Evolutionary conservation across 768 basidiomycete genomes (phyloP), one percentile per base, ranked within the genome.

Genomic region (Pisolithus albus): DNA sequence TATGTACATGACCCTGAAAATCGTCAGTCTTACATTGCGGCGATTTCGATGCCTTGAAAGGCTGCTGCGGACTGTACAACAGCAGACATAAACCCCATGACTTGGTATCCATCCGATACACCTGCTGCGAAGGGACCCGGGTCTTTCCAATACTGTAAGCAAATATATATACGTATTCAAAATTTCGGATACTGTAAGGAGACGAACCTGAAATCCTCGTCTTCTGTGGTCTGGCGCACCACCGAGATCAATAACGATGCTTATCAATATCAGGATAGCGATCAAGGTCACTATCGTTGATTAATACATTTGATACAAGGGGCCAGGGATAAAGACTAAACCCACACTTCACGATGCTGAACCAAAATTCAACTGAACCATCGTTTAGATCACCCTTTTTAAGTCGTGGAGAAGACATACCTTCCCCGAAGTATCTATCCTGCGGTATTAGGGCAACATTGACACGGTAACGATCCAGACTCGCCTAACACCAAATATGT

Each of bases 171-270:
- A 26, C 3, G 4, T 18, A 24, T 4, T 19, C 19, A 16, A 19
- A 8, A 8, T 10, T 3, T 7, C 16, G 19, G 36, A 7, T 13
- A 16, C 42, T 11, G 34, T 30, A 9, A 5, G 16, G 26, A 3
- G n/a, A 51, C 42, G 65, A 53, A 83, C 82, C 52, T 75, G 77
- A 71, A 88, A 88, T 1, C 88, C 86, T 51, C 82, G 75, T 15
- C 82, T 78, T 19, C 82, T 75, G 57, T 54, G 55, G 21, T 56
- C 24, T 9, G 55, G 55, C 46, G 28, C 88, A 51, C 88, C 90
- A 38, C 91, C 90, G 21, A 88, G 78, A 58, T 88, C 84, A 53
- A 92, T 75, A 54, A 89, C 70, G 53, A 92, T 77, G 30, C 84
- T 83, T 52, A 73, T 66, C 28, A 84, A 51, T 43, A 86, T 73